Percentiles rank a stretch among this genome's conserved stretches.
phyloP scores from a whole-genome alignment of 495 filamentous ascomycete species.

The Neurospora pannonica region DNA sequence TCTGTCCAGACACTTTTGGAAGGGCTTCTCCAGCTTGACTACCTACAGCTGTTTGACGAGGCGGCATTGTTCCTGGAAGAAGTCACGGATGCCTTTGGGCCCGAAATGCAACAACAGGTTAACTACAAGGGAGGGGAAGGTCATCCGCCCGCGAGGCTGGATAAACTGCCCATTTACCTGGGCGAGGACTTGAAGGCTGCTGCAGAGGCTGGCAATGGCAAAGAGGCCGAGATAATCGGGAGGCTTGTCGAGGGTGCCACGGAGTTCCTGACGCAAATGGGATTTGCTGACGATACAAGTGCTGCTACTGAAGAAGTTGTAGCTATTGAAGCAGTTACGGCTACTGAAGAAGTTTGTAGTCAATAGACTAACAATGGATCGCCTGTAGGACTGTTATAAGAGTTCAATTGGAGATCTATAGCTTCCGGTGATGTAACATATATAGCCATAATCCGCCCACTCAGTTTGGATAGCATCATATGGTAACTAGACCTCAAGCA shows the following conservation, averaged over 20 bases:
- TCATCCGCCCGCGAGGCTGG: not conserved
- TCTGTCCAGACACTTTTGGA: slow-evolving; percentile 13
- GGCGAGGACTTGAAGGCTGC: not conserved
- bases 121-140: not conserved
- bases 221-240: not conserved
- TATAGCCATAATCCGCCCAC: too few relatives aligned
- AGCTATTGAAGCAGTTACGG: too few relatives aligned
- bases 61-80: slow-evolving; percentile 2
- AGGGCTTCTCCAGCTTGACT: slow-evolving; percentile 16
- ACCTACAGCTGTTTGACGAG: slow-evolving; percentile 11
- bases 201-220: not conserved
- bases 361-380: not conserved
- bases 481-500: too few relatives aligned
- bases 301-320: not conserved
- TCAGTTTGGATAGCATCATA: too few relatives aligned
- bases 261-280: not conserved
- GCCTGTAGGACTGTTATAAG: too few relatives aligned
- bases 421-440: too few relatives aligned
- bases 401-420: too few relatives aligned
- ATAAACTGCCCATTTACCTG: not conserved
- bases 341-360: not conserved
- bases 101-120: not conserved
- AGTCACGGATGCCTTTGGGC: not conserved
- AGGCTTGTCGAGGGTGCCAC: not conserved
- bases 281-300: not conserved